A percentile compares a stretch with the other conserved stretches of the same genome.
Evolutionary conservation across 345 rosid genomes (phyloP).

Genomic region (Acer yangbiense): DNA sequence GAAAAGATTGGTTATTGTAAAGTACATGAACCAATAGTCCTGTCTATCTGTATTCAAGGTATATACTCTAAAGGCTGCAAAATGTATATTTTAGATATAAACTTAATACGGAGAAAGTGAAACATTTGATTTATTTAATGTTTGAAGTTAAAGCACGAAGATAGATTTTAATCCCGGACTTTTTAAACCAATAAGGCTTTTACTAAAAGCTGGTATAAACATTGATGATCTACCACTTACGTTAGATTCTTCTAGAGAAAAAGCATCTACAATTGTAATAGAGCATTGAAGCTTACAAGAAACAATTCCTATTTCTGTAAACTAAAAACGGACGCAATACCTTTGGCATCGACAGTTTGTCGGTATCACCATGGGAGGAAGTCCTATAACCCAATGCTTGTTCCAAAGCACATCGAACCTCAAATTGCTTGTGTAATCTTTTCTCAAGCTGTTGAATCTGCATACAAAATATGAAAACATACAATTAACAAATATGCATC

Average conservation of each 20-base stretch:
- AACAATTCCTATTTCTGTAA: slow-evolving; percentile 1
- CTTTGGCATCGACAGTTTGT: slow-evolving; percentile 59
- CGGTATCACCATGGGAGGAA: slow-evolving; percentile 37
- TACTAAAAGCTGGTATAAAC: not conserved
- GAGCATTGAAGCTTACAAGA: not conserved
- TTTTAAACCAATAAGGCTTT: not conserved
- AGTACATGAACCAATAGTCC: not conserved
- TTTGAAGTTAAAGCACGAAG: slow-evolving; percentile 1
- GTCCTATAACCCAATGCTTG: slow-evolving; percentile 76
- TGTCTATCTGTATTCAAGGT: not conserved
- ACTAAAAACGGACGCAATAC: slow-evolving; percentile 37
- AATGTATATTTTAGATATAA: not conserved
- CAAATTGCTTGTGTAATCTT: slow-evolving; percentile 75
- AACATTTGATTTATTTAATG: not conserved
- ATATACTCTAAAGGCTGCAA: not conserved
- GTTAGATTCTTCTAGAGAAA: not conserved
- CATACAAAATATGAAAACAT: slow-evolving; percentile 18
- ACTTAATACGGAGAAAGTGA: not conserved
- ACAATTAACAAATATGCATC: not conserved
- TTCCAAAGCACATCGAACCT: slow-evolving; percentile 74
- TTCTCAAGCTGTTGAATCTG: slow-evolving; percentile 87
- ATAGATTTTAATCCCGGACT: not conserved
- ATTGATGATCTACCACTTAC: not conserved
- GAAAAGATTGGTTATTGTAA: not conserved
- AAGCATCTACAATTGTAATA: not conserved